Conservation (phyloP, 2,329 filamentous ascomycete species). For the Curvularia eragrostidis region DNA sequence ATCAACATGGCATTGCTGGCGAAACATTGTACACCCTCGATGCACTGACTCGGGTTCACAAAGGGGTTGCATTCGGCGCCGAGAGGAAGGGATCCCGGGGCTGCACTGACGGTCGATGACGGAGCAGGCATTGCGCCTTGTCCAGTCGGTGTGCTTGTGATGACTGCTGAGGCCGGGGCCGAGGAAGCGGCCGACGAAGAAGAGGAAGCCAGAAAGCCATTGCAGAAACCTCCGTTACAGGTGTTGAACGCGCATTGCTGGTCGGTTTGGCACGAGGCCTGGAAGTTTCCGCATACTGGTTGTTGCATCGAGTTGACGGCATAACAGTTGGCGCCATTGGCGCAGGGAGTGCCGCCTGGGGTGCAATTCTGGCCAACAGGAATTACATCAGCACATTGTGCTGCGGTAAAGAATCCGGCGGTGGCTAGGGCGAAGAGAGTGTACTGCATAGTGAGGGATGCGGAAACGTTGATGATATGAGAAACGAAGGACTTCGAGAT, state of each 20-base stretch:
- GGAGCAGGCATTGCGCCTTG: slow-evolving; percentile 14
- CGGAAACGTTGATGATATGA: background rate
- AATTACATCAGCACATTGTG: slow-evolving; percentile 13
- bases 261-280: slow-evolving; percentile 26
- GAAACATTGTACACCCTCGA: slow-evolving; percentile 4
- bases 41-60: slow-evolving; percentile 20
- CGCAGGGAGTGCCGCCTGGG: slow-evolving; percentile 21
- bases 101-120: slow-evolving; percentile 20
- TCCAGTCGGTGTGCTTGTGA: slow-evolving; percentile 1
- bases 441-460: slow-evolving; percentile 24
- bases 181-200: slow-evolving; percentile 15
- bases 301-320: slow-evolving; percentile 23
- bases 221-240: slow-evolving; percentile 29
- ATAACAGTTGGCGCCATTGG: slow-evolving; percentile 25
- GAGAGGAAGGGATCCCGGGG: slow-evolving; percentile 25
- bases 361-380: slow-evolving; percentile 22
- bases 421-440: slow-evolving; percentile 23
- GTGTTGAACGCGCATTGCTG: slow-evolving; percentile 31
- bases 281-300: slow-evolving; percentile 28
- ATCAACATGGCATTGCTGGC: background rate
- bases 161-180: slow-evolving; percentile 12
- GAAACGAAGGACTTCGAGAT: background rate
- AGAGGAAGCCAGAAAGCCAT: slow-evolving; percentile 16
- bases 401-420: slow-evolving; percentile 18
- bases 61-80: slow-evolving; percentile 25